Evolutionary conservation across 306 rosid genomes (phyloP).

Genomic region (Sicyos baderoa): DNA sequence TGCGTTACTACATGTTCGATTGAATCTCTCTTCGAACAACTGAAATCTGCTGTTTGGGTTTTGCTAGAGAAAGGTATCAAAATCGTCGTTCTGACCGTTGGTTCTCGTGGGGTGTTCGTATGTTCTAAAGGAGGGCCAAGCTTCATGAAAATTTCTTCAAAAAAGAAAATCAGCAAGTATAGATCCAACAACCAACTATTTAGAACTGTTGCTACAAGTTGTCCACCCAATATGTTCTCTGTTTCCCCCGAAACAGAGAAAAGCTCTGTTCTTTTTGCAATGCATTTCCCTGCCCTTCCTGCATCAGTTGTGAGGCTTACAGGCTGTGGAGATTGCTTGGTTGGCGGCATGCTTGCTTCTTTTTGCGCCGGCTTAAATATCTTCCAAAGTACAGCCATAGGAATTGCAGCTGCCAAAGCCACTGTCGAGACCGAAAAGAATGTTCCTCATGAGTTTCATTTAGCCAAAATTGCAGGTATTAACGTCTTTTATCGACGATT

Average conservation of each 20-base stretch:
- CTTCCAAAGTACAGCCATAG: conserved; percentile 72
- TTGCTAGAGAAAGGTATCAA: conserved; percentile 69
- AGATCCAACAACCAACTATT: conserved; percentile 32
- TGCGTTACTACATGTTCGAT: conserved; percentile 28
- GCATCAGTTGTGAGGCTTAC: conserved; percentile 75
- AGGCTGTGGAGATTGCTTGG: conserved; percentile 94
- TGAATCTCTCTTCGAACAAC: conserved; percentile 43
- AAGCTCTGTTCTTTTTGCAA: conserved; percentile 45
- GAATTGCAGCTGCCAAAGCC: conserved; percentile 79
- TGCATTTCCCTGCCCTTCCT: conserved; percentile 74
- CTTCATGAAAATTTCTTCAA: conserved; percentile 27
- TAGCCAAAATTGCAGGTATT: conserved; percentile 51
- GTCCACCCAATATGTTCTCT: conserved; percentile 36
- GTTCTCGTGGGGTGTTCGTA: conserved; percentile 61
- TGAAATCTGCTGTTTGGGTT: conserved; percentile 66
- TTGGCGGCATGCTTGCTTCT: conserved; percentile 67
- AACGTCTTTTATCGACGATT: background rate
- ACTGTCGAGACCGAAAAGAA: conserved; percentile 66
- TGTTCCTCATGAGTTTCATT: conserved; percentile 51
- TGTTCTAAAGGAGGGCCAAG: conserved; percentile 55
- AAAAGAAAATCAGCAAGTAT: conserved; percentile 22
- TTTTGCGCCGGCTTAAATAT: conserved; percentile 70
- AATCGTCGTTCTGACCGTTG: conserved; percentile 61
- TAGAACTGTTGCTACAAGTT: conserved; percentile 30
- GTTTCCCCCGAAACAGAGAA: conserved; percentile 29